Conservation (phyloP, 2,329 filamentous ascomycete genomes). For the Pseudopithomyces chartarum region DNA sequence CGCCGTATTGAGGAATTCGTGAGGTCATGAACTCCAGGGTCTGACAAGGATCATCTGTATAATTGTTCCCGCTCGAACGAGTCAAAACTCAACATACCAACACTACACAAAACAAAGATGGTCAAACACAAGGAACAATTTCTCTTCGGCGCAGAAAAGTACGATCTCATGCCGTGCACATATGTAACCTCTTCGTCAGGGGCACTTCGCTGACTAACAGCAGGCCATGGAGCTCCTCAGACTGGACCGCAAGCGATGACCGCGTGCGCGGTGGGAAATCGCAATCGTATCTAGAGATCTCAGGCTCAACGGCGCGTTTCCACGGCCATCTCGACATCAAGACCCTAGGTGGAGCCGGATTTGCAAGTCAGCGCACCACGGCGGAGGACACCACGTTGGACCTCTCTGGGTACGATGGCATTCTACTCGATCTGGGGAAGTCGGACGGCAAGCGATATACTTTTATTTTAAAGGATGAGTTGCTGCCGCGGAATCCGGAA, state of each 20-base stretch:
- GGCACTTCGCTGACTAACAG: constrained; percentile 5
- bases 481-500: constrained; percentile 60
- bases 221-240: constrained; percentile 63
- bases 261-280: constrained; percentile 76
- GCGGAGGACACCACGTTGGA: constrained; percentile 65
- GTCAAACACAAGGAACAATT: constrained; percentile 20
- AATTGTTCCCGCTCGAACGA: background rate
- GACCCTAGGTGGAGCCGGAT: constrained; percentile 78
- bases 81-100: background rate
- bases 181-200: background rate
- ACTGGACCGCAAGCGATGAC: constrained; percentile 76
- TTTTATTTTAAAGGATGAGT: constrained; percentile 73
- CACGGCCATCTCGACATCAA: constrained; percentile 73
- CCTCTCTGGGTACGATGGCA: constrained; percentile 65
- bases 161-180: background rate
- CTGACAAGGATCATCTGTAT: too few species aligned
- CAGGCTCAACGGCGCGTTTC: constrained; percentile 57
- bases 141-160: constrained; percentile 40
- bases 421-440: constrained; percentile 59
- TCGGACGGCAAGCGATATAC: constrained; percentile 73
- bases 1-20: constrained; percentile 1
- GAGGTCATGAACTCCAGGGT: constrained; percentile 3
- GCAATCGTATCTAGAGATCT: constrained; percentile 57
- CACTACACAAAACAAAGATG: constrained; percentile 17
- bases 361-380: constrained; percentile 76